Base-by-base conservation (phyloP, 2,329 filamentous ascomycete genomes). In the Blumeria hordei region DNA sequence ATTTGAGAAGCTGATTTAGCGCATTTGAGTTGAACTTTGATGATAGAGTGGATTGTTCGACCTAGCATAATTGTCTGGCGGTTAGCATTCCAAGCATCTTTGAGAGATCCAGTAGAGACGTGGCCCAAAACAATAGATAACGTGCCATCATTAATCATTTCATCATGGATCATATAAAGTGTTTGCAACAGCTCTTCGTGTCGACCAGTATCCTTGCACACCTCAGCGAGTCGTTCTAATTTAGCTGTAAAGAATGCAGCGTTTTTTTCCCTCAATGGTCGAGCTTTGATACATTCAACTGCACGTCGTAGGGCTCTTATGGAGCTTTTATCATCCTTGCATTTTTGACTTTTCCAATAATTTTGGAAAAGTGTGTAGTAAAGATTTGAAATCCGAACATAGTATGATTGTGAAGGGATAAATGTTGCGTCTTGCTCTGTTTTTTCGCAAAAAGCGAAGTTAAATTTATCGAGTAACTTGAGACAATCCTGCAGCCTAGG, bases 351-450 rank as follows among this genome's bases (percentile, higher is more conserved):
- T 53, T 74, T 75, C 12, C 71, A 68, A 57, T 77, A 64, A 47
- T 72, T 69, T 16, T 75, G 67, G 62, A 78, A 78, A 51, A 76
- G 71, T n/a, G 77, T 70, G 64, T 81, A 86, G 63, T 85, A 85
- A 3, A 84, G 71, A 60, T 83, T 81, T 0, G 83, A 86, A 32
- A 86, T 75, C 61, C 80, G 84, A 58, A 82, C 73, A 56, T 76
- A 71, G 59, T 79, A 77, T 1, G 69, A 70, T n/a, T 64, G 60
- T 18, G 66, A 59, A 7, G 66, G 60, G 32, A 67, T 67, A 16
- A 56, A 58, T 18, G 64, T 62, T 14, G 50, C 16, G 36, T 52
- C 21, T 35, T 37, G 28, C 37, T 55, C 47, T 14, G 32, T n/a
- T 33, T n/a, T 16, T 32, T 51, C 21, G 37, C 43, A 53, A 12